These are phyloP conservation scores for Calonectria pseudoturangicola DNA, from an alignment of 2,329 filamentous ascomycete species.

Conservation along the genomic window DNA sequence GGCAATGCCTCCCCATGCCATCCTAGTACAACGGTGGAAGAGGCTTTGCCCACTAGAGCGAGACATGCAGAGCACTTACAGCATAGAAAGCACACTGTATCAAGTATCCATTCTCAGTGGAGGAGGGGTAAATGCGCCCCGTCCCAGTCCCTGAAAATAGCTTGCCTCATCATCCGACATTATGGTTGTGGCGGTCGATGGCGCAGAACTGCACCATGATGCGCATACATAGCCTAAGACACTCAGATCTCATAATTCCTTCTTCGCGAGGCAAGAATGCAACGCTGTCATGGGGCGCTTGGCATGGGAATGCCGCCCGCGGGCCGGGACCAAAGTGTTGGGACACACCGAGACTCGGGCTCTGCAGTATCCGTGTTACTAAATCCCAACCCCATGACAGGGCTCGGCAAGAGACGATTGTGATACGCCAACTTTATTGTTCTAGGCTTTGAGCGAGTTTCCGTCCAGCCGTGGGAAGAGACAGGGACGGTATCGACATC, in stretches of 20 bases:
- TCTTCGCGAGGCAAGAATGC: conserved; percentile 34
- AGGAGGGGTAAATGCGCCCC: conserved; percentile 31
- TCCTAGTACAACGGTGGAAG: conserved; percentile 19
- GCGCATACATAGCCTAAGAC: conserved; percentile 33
- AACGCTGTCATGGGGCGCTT: conserved; percentile 28
- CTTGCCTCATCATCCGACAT: conserved; percentile 46
- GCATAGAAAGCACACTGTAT: conserved; percentile 31
- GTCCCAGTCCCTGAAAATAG: conserved; percentile 37
- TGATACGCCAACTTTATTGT: conserved; percentile 41
- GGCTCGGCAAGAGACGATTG: conserved; percentile 31
- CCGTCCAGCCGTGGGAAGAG: conserved; percentile 35
- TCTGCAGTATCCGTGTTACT: conserved; percentile 28
- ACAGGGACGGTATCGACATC: conserved; percentile 23
- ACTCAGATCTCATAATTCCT: conserved; percentile 40
- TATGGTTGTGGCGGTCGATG: conserved; percentile 47
- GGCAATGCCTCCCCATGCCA: conserved; percentile 30
- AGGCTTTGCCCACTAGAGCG: conserved; percentile 35
- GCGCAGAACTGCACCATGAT: conserved; percentile 43
- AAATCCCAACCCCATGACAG: conserved; percentile 28
- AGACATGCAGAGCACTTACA: conserved; percentile 42
- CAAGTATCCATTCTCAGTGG: conserved; percentile 19
- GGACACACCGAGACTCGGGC: conserved; percentile 38
- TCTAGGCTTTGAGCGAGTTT: conserved; percentile 49
- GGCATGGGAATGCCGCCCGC: conserved; percentile 30
- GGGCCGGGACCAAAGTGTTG: conserved; percentile 36